A percentile compares a stretch with the other conserved stretches of the same genome.
These are phyloP conservation scores for Pseudogymnoascus verrucosus DNA, from an alignment of 2,329 filamentous ascomycete species.

Conservation along the genomic window DNA sequence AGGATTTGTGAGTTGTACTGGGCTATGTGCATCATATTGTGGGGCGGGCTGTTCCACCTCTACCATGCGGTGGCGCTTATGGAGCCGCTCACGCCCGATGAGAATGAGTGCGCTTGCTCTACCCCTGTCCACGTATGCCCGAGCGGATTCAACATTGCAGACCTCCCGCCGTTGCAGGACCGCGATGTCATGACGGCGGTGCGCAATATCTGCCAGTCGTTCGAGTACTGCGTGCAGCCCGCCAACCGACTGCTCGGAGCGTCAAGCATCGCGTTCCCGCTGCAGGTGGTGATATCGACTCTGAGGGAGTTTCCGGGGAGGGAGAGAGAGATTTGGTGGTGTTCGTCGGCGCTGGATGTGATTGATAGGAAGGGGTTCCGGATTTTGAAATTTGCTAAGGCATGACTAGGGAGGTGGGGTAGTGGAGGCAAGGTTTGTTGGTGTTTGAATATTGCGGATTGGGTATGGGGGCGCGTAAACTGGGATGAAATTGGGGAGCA, in stretches of 20 bases:
- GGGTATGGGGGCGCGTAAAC: neutral
- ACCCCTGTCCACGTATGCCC: neutral
- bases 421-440: neutral
- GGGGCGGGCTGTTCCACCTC: conserved; percentile 28
- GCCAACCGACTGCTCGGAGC: conserved; percentile 17
- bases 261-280: conserved; percentile 18
- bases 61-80: conserved; percentile 22
- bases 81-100: conserved; percentile 10
- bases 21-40: conserved; percentile 28
- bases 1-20: conserved; percentile 28
- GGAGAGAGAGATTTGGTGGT: conserved; percentile 19
- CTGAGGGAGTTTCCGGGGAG: conserved; percentile 12
- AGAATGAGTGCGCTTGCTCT: conserved; percentile 1
- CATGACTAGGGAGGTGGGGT: neutral
- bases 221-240: conserved; percentile 28
- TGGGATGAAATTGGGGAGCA: neutral
- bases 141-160: conserved; percentile 12
- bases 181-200: conserved; percentile 24
- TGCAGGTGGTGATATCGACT: conserved; percentile 22
- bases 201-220: conserved; percentile 29
- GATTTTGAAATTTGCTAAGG: conserved; percentile 8
- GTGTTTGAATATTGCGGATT: neutral
- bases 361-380: conserved; percentile 14
- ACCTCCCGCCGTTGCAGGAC: conserved; percentile 22
- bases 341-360: conserved; percentile 11